A percentile compares a stretch with the other conserved stretches of the same genome.
phyloP scores from a whole-genome alignment of 2,329 filamentous ascomycete species.

The Rachicladosporium sp. region DNA sequence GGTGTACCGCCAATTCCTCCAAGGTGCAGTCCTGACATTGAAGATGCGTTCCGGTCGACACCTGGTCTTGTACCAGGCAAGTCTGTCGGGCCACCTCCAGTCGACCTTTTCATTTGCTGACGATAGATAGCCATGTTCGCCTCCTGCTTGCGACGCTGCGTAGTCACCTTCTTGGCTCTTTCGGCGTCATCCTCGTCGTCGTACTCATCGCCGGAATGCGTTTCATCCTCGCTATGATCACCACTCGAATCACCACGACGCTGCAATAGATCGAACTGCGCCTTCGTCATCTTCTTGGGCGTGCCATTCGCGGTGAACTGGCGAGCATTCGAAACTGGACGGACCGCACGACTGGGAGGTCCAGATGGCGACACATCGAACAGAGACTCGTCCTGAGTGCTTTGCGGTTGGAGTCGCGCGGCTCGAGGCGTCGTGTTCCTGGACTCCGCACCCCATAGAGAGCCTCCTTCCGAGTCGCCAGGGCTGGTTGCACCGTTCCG shows the following conservation, averaged over 20 bases:
- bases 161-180: constrained; percentile 58
- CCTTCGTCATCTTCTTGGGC: constrained; percentile 74
- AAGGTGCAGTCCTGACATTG: constrained; percentile 15
- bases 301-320: constrained; percentile 12
- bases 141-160: constrained; percentile 75
- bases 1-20: constrained; percentile 20
- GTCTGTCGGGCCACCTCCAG: constrained; percentile 52
- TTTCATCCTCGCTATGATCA: constrained; percentile 26
- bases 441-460: constrained; percentile 10
- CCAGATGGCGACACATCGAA: constrained; percentile 23
- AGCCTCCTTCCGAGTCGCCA: constrained; percentile 6
- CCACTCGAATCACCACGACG: constrained; percentile 42
- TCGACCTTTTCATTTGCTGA: constrained; percentile 95
- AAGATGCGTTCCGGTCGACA: constrained; percentile 39
- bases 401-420: constrained; percentile 3
- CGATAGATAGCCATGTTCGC: constrained; percentile 81
- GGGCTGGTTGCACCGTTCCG: too few relatives aligned
- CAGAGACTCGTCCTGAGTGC: constrained; percentile 12
- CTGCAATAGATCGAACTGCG: constrained; percentile 70
- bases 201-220: constrained; percentile 47
- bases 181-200: constrained; percentile 67
- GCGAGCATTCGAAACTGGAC: constrained; percentile 10
- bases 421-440: constrained; percentile 16
- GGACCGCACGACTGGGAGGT: constrained; percentile 20
- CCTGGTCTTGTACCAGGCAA: constrained; percentile 38